Base-by-base conservation (phyloP, 2,329 filamentous ascomycete genomes). In the Colletotrichum sublineola region DNA sequence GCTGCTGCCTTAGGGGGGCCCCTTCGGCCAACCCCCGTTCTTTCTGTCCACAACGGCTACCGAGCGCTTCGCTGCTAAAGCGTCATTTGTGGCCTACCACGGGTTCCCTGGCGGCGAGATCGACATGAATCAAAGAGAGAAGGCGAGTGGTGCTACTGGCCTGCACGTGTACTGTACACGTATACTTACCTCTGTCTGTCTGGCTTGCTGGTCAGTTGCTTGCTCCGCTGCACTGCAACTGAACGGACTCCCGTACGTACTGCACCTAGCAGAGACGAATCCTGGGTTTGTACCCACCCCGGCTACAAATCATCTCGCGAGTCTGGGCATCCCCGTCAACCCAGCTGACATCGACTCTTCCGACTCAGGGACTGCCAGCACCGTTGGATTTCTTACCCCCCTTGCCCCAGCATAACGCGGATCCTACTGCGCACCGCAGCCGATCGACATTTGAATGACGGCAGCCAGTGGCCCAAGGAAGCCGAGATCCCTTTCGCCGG, bases 361-460 rank as follows among this genome's bases (percentile, higher is more conserved):
- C 38, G 52, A 56, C 53, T 50, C 69, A 60, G 48, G 69, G 66
- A 60, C 15, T 68, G 66, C 69, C 60, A 48, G 66, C 44, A 46
- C 46, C 53, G 46, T 56, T 69, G 31, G 61, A 50, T 69, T 65
- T 65, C 40, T 69, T 18, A 50, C 24, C 56, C 50, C 57, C 50
- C 52, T 61, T 62, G 52, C 48, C 65, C 66, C 60, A 64, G 69
- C 66, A 69, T 56, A 55, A 65, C 60, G 70, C 66, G 55, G 70
- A 62, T 73, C 66, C 40, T 56, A 42, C 66, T 65, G 61, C 55
- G 55, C 69, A 65, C 66, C 29, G 61, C 53, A 36, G 70, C 55
- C 61, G 70, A 73, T 73, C 70, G 65, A 61, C 61, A 70, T 70
- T 70, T 69, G 55, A 61, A 46, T 64, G 46, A 65, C 53, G 64